phyloP scores from a whole-genome alignment of 1,284 basidiomycete genomes.

The Microbotryomycetes sp. region DNA sequence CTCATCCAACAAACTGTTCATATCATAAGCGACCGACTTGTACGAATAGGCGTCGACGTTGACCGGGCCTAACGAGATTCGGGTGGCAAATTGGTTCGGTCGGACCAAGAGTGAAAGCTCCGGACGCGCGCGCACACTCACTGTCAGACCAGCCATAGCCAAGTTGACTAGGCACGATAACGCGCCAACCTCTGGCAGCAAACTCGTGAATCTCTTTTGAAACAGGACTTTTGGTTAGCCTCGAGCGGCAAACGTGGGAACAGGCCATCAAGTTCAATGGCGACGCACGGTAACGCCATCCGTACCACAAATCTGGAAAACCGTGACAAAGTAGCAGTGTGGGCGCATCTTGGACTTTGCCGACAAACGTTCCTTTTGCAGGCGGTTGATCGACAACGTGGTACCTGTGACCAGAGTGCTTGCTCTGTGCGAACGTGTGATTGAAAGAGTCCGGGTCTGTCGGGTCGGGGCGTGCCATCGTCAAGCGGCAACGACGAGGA shows the following conservation, averaged over 20 bases:
- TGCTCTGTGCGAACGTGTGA: conserved; percentile 14
- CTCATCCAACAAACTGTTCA: conserved; percentile 23
- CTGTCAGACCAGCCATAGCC: conserved; percentile 24
- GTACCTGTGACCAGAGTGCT: conserved; percentile 18
- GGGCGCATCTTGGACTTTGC: conserved; percentile 3
- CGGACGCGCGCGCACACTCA: no score
- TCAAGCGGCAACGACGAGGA: neutral
- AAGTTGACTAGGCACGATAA: conserved; percentile 29
- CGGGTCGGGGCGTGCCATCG: conserved; percentile 1
- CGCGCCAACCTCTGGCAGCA: conserved; percentile 22
- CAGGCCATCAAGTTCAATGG: neutral
- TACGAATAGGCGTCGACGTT: conserved; percentile 23
- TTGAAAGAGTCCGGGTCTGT: conserved; percentile 10
- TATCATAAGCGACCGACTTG: conserved; percentile 26
- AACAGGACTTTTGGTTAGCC: neutral
- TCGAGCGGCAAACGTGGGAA: neutral
- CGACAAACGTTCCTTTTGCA: neutral
- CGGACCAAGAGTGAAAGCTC: no score
- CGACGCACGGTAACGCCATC: conserved; percentile 17
- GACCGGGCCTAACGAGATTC: no score
- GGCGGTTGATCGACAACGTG: conserved; percentile 27
- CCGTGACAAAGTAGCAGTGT: conserved; percentile 28
- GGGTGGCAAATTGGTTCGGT: no score
- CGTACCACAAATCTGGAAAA: conserved; percentile 32
- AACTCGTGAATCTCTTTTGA: conserved; percentile 27